Percentiles rank a stretch among this genome's conserved stretches.
Conservation (phyloP, 441 rosid genomes). For the Raphanus hybrid region DNA sequence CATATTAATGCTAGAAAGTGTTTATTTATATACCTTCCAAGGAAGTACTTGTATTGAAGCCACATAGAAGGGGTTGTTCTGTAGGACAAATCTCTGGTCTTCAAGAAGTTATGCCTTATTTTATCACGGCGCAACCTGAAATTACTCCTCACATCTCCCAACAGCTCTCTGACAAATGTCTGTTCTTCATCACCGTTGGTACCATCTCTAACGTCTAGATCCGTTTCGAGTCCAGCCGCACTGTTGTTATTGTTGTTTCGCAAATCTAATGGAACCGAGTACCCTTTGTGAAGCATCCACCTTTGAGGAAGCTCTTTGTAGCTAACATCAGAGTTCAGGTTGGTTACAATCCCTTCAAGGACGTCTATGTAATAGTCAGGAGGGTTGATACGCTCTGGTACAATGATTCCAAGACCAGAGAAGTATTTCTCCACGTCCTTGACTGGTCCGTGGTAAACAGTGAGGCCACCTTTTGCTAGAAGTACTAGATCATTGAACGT, state of each 20-base stretch:
- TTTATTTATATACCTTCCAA: conserved; percentile 69
- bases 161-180: conserved; percentile 81
- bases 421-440: conserved; percentile 84
- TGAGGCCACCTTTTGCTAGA: conserved; percentile 90
- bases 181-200: conserved; percentile 40
- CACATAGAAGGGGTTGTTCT: conserved; percentile 70
- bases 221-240: conserved; percentile 40
- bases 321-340: conserved; percentile 39
- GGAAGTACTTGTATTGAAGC: conserved; percentile 77
- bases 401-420: conserved; percentile 72
- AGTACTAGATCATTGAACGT: conserved; percentile 89
- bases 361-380: conserved; percentile 92
- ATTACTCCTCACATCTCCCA: conserved; percentile 74
- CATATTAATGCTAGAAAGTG: background rate
- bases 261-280: conserved; percentile 76
- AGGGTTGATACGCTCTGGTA: conserved; percentile 90
- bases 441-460: conserved; percentile 83
- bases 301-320: conserved; percentile 78
- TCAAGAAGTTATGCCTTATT: conserved; percentile 63
- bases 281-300: conserved; percentile 94
- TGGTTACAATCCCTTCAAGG: conserved; percentile 76
- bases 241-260: conserved; percentile 52
- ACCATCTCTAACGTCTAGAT: conserved; percentile 24
- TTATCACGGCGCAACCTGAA: conserved; percentile 68
- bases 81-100: conserved; percentile 67